These are phyloP conservation scores for Acer negundo DNA, from an alignment of 345 rosid genomes.

Conservation along the genomic window DNA sequence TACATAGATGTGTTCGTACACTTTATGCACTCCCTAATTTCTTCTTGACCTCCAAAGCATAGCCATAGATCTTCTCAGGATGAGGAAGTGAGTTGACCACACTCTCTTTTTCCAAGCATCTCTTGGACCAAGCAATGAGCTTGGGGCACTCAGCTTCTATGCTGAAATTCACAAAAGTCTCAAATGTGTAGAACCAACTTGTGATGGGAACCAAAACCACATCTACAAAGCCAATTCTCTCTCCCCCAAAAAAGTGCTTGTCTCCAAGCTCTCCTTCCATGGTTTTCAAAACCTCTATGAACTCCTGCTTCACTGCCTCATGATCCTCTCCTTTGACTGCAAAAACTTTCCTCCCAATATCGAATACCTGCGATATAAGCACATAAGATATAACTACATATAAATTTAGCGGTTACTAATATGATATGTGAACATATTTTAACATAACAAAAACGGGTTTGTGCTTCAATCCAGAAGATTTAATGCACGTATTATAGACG, in stretches of 20 bases:
- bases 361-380: not conserved
- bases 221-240: constrained; percentile 18
- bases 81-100: not conserved
- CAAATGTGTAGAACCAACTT: constrained; percentile 9
- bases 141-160: constrained; percentile 26
- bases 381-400: too few species aligned
- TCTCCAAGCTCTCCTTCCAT: constrained; percentile 22
- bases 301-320: too few species aligned
- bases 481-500: too few species aligned
- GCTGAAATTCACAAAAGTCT: constrained; percentile 9
- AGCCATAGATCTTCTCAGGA: not conserved
- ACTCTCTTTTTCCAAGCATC: constrained; percentile 7
- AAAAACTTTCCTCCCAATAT: not conserved
- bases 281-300: constrained; percentile 2
- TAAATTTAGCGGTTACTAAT: too few species aligned
- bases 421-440: not conserved
- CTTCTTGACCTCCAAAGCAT: not conserved
- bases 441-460: not conserved
- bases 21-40: not conserved
- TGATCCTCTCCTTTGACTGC: not conserved
- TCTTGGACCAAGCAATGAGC: not conserved
- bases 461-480: too few species aligned
- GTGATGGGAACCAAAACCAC: not conserved
- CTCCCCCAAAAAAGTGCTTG: constrained; percentile 12
- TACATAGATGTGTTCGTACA: too few species aligned